phyloP scores from a whole-genome alignment of 1,139 yeast species.

The Blastobotrys persicus region DNA sequence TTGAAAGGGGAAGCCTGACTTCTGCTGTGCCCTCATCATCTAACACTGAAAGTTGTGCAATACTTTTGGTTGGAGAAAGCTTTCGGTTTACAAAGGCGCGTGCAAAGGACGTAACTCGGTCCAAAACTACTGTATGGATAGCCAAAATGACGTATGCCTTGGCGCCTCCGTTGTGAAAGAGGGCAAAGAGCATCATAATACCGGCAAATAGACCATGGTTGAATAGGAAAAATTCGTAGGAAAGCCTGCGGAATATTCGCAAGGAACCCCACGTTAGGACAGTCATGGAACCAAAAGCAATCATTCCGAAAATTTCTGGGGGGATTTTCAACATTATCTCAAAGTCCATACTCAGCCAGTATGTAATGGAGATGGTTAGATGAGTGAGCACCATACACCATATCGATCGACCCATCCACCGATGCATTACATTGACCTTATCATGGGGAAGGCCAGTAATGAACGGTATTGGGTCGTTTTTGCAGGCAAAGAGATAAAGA shows the following conservation, averaged over 20 bases:
- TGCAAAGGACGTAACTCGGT: constrained; percentile 41
- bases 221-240: constrained; percentile 47
- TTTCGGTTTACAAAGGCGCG: constrained; percentile 39
- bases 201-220: constrained; percentile 47
- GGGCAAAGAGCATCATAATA: constrained; percentile 46
- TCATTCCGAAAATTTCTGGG: constrained; percentile 52
- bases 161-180: constrained; percentile 45
- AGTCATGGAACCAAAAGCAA: constrained; percentile 44
- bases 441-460: constrained; percentile 48
- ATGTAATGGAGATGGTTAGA: constrained; percentile 37
- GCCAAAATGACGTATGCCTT: constrained; percentile 43
- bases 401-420: constrained; percentile 47
- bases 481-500: constrained; percentile 41
- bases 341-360: constrained; percentile 46
- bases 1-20: constrained; percentile 9
- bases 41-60: constrained; percentile 37
- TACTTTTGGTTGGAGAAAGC: constrained; percentile 44
- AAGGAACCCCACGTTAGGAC: constrained; percentile 43
- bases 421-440: constrained; percentile 43
- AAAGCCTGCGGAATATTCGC: constrained; percentile 42
- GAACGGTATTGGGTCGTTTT: constrained; percentile 44
- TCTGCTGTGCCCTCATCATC: constrained; percentile 44
- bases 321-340: constrained; percentile 47
- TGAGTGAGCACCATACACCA: constrained; percentile 45
- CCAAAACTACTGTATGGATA: constrained; percentile 48